phyloP scores from a whole-genome alignment of 768 basidiomycete species.

The Kwoniella shandongensis region DNA sequence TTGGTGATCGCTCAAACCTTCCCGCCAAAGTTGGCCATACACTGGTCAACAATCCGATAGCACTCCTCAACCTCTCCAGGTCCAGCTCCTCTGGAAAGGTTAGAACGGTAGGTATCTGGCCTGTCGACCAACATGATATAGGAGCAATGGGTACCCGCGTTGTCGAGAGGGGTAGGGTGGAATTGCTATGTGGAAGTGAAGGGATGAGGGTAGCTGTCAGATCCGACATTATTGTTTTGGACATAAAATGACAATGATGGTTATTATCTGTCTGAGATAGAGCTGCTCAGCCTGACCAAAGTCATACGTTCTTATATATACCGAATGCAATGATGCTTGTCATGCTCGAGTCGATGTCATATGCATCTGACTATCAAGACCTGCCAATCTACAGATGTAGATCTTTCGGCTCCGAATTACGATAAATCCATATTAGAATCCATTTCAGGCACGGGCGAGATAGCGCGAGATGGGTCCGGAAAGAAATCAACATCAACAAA shows the following conservation, averaged over 20 bases:
- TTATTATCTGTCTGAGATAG: neutral
- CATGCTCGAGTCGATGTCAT: no score
- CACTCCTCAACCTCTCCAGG: neutral
- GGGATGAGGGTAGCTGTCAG: neutral
- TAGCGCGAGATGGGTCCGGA: no score
- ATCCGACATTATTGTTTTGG: neutral
- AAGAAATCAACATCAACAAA: no score
- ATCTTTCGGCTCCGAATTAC: no score
- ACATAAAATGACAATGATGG: neutral
- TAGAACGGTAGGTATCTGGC: conserved; percentile 2
- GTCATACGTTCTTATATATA: no score
- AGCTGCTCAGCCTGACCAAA: no score
- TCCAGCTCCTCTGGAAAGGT: conserved; percentile 1
- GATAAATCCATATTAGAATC: no score
- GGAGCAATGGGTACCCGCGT: conserved; percentile 4
- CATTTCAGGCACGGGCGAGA: no score
- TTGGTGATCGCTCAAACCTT: neutral
- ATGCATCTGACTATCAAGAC: no score
- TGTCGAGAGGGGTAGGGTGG: neutral
- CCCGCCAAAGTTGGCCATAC: conserved; percentile 6
- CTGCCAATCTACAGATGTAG: no score
- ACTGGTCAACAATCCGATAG: neutral
- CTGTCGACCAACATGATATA: conserved; percentile 2
- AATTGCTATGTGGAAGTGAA: neutral
- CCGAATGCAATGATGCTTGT: no score